Evolutionary conservation across 176 grass and related monocot genomes (phyloP).

Genomic region (Avena eriantha): DNA sequence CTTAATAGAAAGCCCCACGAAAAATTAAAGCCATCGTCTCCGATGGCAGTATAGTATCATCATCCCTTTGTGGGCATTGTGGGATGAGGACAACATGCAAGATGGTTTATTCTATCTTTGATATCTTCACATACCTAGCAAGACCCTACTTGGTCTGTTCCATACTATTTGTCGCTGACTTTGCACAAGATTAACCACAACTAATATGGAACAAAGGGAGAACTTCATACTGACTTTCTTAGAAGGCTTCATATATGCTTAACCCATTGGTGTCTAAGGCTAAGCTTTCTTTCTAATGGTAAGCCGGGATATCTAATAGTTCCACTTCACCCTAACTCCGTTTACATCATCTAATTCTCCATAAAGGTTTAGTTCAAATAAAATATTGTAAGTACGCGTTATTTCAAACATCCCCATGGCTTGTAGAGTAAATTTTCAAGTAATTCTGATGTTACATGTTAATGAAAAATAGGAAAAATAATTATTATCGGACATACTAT

Average conservation of each 20-base stretch:
- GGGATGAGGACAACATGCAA: background rate
- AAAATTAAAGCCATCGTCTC: background rate
- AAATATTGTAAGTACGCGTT: background rate
- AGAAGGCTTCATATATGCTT: background rate
- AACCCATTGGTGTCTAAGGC: too few species aligned
- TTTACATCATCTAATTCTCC: too few species aligned
- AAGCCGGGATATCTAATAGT: too few species aligned
- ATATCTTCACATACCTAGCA: background rate
- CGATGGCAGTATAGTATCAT: background rate
- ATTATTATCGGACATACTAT: background rate
- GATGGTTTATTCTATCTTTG: slow-evolving; percentile 2
- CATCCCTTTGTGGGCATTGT: background rate
- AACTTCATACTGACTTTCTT: too few species aligned
- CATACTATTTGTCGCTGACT: too few species aligned
- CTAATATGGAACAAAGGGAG: too few species aligned
- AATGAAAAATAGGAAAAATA: background rate
- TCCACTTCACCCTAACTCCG: too few species aligned
- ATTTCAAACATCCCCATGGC: background rate
- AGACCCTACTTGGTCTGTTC: too few species aligned
- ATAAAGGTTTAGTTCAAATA: too few species aligned
- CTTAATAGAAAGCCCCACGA: background rate
- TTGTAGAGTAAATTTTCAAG: background rate
- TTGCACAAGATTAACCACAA: too few species aligned
- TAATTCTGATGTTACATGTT: background rate
- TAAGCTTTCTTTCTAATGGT: too few species aligned